Evolutionary conservation across 129 eudicot species (phyloP).

Genomic region (Apium graveolens): DNA sequence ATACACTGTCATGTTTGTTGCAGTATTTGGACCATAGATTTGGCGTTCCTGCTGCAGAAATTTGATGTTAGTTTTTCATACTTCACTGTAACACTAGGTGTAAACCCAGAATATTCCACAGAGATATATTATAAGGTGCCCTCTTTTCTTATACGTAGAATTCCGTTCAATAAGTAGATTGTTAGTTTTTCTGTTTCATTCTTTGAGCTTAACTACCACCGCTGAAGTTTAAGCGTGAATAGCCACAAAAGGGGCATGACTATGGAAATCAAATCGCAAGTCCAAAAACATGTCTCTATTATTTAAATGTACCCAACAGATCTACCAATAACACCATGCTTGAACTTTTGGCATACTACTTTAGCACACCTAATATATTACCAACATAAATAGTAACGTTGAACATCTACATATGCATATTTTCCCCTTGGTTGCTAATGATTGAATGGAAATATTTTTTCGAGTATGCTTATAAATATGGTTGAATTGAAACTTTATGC

Average conservation of each 20-base stretch:
- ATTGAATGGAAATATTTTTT: too few species aligned
- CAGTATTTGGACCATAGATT: slow-evolving; percentile 99
- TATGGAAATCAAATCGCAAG: neutral
- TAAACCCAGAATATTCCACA: slow-evolving; percentile 75
- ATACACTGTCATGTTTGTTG: slow-evolving; percentile 14
- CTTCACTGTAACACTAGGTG: slow-evolving; percentile 93
- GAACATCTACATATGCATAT: neutral
- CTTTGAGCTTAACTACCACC: neutral
- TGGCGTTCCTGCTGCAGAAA: slow-evolving; percentile 84
- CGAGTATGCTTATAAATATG: neutral
- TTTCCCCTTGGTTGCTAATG: too few species aligned
- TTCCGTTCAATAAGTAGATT: neutral
- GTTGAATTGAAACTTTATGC: neutral
- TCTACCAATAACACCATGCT: neutral
- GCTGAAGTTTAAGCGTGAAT: too few species aligned
- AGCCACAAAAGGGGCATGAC: neutral
- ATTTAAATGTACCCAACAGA: too few species aligned
- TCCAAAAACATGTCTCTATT: neutral
- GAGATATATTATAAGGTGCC: slow-evolving; percentile 91
- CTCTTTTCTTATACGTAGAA: neutral
- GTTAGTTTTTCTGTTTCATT: neutral
- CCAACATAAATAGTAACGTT: neutral
- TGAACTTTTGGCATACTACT: neutral
- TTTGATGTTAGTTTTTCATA: slow-evolving; percentile 69
- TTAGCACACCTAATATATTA: neutral